These are phyloP conservation scores for Pichia sp. DNA, from an alignment of 1,139 yeast species.

Conservation along the genomic window DNA sequence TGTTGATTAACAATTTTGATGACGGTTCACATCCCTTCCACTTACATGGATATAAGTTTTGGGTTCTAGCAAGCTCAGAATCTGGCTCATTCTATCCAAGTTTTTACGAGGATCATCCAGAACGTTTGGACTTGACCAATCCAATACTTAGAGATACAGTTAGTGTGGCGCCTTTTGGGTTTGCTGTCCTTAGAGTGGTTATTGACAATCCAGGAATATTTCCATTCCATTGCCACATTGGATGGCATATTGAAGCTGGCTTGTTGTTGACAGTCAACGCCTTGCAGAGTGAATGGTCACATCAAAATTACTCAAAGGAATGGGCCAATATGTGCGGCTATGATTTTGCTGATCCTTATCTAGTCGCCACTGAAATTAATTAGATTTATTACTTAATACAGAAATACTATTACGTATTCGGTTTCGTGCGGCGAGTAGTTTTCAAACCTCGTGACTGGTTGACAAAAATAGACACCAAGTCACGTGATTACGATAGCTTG, in stretches of 20 bases:
- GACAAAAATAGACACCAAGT: background rate
- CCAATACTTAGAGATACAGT: slow-evolving; percentile 73
- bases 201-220: slow-evolving; percentile 90
- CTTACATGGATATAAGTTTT: slow-evolving; percentile 65
- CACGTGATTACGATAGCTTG: background rate
- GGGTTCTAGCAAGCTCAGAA: slow-evolving; percentile 18
- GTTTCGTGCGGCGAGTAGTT: too few relatives aligned
- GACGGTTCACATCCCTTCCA: slow-evolving; percentile 75
- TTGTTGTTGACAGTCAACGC: slow-evolving; percentile 33
- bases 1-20: slow-evolving; percentile 61
- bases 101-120: slow-evolving; percentile 41
- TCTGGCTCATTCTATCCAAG: slow-evolving; percentile 42
- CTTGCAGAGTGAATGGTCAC: slow-evolving; percentile 16
- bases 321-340: slow-evolving; percentile 20
- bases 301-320: slow-evolving; percentile 1
- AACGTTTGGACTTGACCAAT: slow-evolving; percentile 22
- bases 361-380: slow-evolving; percentile 3
- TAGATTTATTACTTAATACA: background rate
- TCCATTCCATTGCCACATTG: slow-evolving; percentile 93
- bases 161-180: slow-evolving; percentile 62
- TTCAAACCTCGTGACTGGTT: too few relatives aligned
- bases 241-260: slow-evolving; percentile 92
- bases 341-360: slow-evolving; percentile 13
- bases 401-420: too few relatives aligned
- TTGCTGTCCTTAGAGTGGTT: slow-evolving; percentile 58